These are phyloP conservation scores for Alternaria ventricosa DNA, from an alignment of 2,329 filamentous ascomycete genomes.

Conservation along the genomic window DNA sequence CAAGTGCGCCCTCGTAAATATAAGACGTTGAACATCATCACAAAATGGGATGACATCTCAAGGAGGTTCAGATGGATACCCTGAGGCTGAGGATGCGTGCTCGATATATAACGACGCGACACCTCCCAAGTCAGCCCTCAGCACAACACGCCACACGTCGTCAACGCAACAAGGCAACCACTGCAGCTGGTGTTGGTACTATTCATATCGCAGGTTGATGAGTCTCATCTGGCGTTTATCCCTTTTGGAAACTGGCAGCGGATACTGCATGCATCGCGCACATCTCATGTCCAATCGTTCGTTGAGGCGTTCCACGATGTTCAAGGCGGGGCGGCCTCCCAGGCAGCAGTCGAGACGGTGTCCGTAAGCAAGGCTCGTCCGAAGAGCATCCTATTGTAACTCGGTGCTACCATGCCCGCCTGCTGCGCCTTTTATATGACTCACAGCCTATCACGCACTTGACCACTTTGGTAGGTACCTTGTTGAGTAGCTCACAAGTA, in stretches of 20 bases:
- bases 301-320: neutral
- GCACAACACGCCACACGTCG: constrained; percentile 12
- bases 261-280: neutral
- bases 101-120: constrained; percentile 18
- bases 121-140: constrained; percentile 9
- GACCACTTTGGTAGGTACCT: neutral
- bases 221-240: constrained; percentile 33
- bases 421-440: neutral
- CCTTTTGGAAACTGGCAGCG: constrained; percentile 1
- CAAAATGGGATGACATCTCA: neutral
- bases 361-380: neutral
- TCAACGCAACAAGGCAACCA: constrained; percentile 26
- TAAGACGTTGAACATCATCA: neutral
- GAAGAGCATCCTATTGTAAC: neutral
- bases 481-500: neutral
- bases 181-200: constrained; percentile 21
- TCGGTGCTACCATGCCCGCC: neutral
- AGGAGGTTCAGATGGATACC: neutral
- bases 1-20: neutral
- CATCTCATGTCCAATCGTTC: neutral
- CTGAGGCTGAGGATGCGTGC: neutral
- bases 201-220: constrained; percentile 9
- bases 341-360: constrained; percentile 4
- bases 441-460: neutral
- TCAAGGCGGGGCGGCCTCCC: constrained; percentile 7